phyloP scores from a whole-genome alignment of 2,329 filamentous ascomycete genomes.

The Mycosphaerella sp. region DNA sequence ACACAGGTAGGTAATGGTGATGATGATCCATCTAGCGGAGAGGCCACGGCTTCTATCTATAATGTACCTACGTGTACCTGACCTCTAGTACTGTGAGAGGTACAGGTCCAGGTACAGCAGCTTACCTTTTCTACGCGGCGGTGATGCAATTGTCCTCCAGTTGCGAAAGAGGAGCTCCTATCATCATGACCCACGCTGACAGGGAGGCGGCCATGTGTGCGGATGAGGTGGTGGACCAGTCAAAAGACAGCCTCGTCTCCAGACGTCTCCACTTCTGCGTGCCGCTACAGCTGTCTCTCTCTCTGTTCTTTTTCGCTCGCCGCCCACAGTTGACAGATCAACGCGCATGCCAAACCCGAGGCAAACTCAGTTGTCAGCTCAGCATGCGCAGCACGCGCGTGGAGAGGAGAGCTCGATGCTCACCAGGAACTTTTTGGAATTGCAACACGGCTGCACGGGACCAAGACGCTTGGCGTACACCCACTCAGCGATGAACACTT shows the following conservation, averaged over 20 bases:
- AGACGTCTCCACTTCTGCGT: background rate
- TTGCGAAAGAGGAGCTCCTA: conserved; percentile 6
- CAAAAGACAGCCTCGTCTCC: background rate
- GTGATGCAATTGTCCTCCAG: conserved; percentile 10
- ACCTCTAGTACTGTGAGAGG: too few species aligned
- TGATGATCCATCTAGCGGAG: background rate
- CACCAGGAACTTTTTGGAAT: background rate
- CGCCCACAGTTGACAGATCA: background rate
- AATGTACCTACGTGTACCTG: background rate
- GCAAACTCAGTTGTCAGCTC: too few species aligned
- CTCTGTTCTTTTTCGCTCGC: too few species aligned
- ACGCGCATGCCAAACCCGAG: background rate
- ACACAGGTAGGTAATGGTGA: background rate
- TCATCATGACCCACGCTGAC: conserved; percentile 1
- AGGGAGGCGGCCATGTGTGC: conserved; percentile 10
- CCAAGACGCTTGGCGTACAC: background rate
- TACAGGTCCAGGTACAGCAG: too few species aligned
- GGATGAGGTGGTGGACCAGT: conserved; percentile 1
- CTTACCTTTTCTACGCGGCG: background rate
- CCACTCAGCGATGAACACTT: background rate
- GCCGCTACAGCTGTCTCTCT: conserved; percentile 1
- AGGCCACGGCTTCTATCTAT: background rate
- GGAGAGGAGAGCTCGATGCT: background rate
- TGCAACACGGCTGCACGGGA: background rate
- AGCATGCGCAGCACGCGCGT: background rate